These are phyloP conservation scores for Talaromyces funiculosus DNA, from an alignment of 2,329 filamentous ascomycete species.

Conservation along the genomic window DNA sequence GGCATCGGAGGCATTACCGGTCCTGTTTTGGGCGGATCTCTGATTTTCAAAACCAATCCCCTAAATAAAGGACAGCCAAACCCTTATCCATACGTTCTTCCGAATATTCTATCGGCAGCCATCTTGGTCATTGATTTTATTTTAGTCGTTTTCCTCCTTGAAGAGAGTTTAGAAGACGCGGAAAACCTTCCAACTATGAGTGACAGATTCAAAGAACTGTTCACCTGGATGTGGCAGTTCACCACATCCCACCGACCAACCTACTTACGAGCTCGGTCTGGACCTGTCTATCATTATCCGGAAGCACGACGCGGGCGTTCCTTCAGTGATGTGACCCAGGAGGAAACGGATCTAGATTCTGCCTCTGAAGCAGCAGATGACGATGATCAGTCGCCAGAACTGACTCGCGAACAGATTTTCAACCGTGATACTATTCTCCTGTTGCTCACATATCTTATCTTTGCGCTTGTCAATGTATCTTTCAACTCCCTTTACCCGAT, in stretches of 20 bases:
- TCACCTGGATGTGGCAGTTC: slow-evolving; percentile 66
- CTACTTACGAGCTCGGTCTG: slow-evolving; percentile 45
- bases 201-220: slow-evolving; percentile 54
- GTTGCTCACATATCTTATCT: slow-evolving; percentile 80
- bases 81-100: slow-evolving; percentile 74
- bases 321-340: slow-evolving; percentile 28
- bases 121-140: slow-evolving; percentile 68
- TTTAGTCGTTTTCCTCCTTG: slow-evolving; percentile 71
- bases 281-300: slow-evolving; percentile 21
- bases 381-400: slow-evolving; percentile 37
- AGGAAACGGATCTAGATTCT: slow-evolving; percentile 38
- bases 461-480: slow-evolving; percentile 87
- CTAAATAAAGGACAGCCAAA: slow-evolving; percentile 48
- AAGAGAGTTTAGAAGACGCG: slow-evolving; percentile 74
- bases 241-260: slow-evolving; percentile 53
- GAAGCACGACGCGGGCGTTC: neutral
- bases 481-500: slow-evolving; percentile 96
- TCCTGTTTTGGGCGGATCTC: slow-evolving; percentile 78
- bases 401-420: slow-evolving; percentile 57
- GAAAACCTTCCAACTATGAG: slow-evolving; percentile 56
- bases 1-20: slow-evolving; percentile 90
- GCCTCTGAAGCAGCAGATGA: slow-evolving; percentile 38
- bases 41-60: slow-evolving; percentile 62
- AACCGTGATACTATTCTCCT: slow-evolving; percentile 78
- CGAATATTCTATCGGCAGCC: slow-evolving; percentile 71